Evolutionary conservation across 1,284 basidiomycete species (phyloP), one percentile per base, ranked within the genome.

Genomic region (Trametes versicolor): DNA sequence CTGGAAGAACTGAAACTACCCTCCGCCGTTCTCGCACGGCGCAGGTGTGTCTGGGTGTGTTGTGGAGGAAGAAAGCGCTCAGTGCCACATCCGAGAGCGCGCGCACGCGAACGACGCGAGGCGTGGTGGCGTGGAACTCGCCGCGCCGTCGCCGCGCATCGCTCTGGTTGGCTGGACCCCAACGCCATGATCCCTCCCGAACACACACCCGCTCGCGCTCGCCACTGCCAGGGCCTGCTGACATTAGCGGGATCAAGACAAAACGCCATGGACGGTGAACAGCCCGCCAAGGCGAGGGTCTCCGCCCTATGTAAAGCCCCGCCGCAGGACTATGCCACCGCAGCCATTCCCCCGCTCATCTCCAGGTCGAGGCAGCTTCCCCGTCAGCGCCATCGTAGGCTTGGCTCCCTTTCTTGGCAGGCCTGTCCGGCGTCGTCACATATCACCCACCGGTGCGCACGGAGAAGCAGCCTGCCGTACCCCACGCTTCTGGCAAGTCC

Each of bases 401-500:
- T 62, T 54, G 60, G 52, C 58, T 53, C 32, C 36, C 47, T 29
- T 55, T 34, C 60, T 62, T 56, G 54, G 53, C 61, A 54, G 10
- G n/a, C 32, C n/a, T 47, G n/a, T n/a, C 56, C 45, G 55, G 34
- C 45, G 21, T 37, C 36, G 39, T 48, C 54, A 39, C 61, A 52
- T 21, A 60, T 60, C 59, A 60, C 50, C 29, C 23, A 32, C 29
- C 29, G 29, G 3, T 8, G 34, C 53, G 21, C 15, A 43, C 51
- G 29, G 43, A 36, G 52, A 50, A n/a, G 27, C 25, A 27, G 29
- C 53, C 48, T 49, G 37, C 41, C n/a, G 27, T 49, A 58, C 55
- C 59, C 64, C 64, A 62, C 64, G 56, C 60, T 49, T 58, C 64
- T 58, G 64, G 60, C 51, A 58, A 65, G 64, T 65, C 34, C 62